These are phyloP conservation scores for Cylindrotheca fusiformis DNA, from an alignment of 108 stramenopile species.

Conservation along the genomic window DNA sequence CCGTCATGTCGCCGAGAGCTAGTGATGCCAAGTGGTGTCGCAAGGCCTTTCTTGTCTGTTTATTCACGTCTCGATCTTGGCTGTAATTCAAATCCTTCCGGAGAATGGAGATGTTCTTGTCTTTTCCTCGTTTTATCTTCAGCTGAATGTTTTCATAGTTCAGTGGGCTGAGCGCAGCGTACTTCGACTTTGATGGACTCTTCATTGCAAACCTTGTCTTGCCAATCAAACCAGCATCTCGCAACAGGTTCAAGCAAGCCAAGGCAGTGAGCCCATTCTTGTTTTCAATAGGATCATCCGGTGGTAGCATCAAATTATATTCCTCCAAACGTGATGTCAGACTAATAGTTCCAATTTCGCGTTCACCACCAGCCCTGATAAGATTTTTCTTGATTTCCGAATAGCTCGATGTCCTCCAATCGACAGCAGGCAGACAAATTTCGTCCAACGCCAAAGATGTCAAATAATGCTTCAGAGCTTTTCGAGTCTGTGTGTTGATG, in stretches of 20 bases:
- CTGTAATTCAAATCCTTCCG: not conserved
- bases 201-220: not conserved
- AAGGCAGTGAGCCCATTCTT: constrained; percentile 37
- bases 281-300: constrained; percentile 5
- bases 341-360: constrained; percentile 2
- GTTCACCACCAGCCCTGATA: not conserved
- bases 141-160: constrained; percentile 3
- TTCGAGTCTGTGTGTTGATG: constrained; percentile 6
- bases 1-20: constrained; percentile 17
- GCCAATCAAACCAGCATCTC: constrained; percentile 30
- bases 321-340: not conserved
- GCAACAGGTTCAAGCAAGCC: constrained; percentile 40
- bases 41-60: constrained; percentile 9
- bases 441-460: constrained; percentile 24
- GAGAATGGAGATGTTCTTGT: not conserved
- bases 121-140: not conserved
- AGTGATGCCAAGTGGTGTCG: constrained; percentile 25
- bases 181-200: constrained; percentile 16
- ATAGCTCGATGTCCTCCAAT: not conserved
- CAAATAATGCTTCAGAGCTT: constrained; percentile 28
- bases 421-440: not conserved
- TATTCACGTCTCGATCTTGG: constrained; percentile 17
- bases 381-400: not conserved
- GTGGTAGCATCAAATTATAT: not conserved
- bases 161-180: not conserved